Evolutionary conservation across 2,329 filamentous ascomycete genomes (phyloP).

Genomic region (Penicillium sp.): DNA sequence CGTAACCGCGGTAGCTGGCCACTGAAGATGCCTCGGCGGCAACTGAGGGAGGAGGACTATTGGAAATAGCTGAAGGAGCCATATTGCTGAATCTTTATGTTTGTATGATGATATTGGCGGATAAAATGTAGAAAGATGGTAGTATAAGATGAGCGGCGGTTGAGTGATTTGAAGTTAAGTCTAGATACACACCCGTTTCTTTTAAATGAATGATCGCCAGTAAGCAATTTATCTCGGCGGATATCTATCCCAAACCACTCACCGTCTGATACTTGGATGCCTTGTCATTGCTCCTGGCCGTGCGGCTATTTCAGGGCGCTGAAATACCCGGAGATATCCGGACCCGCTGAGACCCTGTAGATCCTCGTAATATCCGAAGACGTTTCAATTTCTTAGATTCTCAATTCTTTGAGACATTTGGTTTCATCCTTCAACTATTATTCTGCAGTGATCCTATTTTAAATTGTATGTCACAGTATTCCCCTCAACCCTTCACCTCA

Average conservation of each 20-base stretch:
- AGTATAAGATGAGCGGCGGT: neutral
- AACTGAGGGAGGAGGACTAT: slow-evolving; percentile 24
- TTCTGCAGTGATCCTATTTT: neutral
- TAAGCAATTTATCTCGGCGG: slow-evolving; percentile 7
- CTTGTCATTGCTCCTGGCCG: neutral
- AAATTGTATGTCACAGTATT: neutral
- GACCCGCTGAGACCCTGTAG: slow-evolving; percentile 1
- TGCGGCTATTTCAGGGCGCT: slow-evolving; percentile 11
- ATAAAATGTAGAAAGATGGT: neutral
- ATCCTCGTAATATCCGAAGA: slow-evolving; percentile 6
- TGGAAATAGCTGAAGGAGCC: slow-evolving; percentile 35
- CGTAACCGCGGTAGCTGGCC: slow-evolving; percentile 70
- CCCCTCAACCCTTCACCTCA: neutral
- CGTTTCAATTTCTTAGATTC: neutral
- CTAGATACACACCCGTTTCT: neutral
- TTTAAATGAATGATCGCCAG: slow-evolving; percentile 9
- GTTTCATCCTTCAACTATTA: neutral
- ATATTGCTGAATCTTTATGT: slow-evolving; percentile 20
- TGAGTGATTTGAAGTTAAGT: neutral
- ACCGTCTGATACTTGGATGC: slow-evolving; percentile 1
- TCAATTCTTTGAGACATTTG: neutral
- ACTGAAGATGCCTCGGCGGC: slow-evolving; percentile 24
- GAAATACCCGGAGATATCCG: slow-evolving; percentile 23
- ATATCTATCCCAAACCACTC: slow-evolving; percentile 5
- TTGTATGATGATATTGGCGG: neutral